Base-by-base conservation (phyloP, 306 rosid species). In the Pachyrhizus erosus region DNA sequence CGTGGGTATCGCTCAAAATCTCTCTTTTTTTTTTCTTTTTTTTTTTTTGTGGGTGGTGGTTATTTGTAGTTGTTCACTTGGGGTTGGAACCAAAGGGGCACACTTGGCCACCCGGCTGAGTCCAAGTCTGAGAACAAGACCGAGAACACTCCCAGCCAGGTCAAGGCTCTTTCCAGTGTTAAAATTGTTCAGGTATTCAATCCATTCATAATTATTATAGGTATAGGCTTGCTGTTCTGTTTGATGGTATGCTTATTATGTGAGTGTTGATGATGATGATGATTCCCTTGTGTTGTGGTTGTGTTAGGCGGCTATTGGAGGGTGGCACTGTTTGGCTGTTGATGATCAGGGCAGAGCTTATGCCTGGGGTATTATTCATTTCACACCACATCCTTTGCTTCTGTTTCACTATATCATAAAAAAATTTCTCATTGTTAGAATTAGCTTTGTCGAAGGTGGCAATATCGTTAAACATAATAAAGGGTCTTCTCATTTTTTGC, bases 81-180 rank as follows among this genome's bases (percentile, higher is more conserved):
- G 99, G 99, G 99, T 5, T 96, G 99, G 99, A 96, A 96, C 80
- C 99, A 96, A 84, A 94, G 99, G 82, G 98, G 97, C 54, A 96
- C 99, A 4, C 89, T 96, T 62, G 99, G 99, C 14, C 98, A 94
- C 83, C 92, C 94, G 1, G 88, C 97, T 5, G 20, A 33, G 45
- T 90, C 91, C 83, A 93, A 92, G 78, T 90, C 98, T 26, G 98
- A 93, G 86, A 93, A 92, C 75, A 80, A 92, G 79, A 91, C 97
- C 23, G 98, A 94, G 86, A 94, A 92, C 73, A 77, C 90, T 83
- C 99, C 99, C 0, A 91, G 98, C 91, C 98, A 96, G 82, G 98
- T 94, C 64, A 94, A 94, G 77, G 94, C 89, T 54, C 99, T 94
- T 77, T 83, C 89, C 34, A 87, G 61, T 89, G 95, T 78, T 62